Evolutionary conservation across 176 grass and related monocot species (phyloP).

Genomic region (Rhynchospora tenuis): DNA sequence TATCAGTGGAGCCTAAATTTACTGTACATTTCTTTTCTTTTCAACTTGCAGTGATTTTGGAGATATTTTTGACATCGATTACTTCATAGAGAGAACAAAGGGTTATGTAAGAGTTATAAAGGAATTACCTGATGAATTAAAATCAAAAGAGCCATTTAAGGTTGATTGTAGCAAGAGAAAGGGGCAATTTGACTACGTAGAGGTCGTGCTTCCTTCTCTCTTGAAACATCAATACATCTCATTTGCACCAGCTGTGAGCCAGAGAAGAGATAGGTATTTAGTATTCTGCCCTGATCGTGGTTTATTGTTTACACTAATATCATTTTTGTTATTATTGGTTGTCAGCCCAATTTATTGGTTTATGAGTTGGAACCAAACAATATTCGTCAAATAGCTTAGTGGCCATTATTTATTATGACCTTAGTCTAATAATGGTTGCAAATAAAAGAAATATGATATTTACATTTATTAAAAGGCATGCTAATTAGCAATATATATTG

Average conservation of each 20-base stretch:
- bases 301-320: neutral
- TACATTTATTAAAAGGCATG: constrained; percentile 18
- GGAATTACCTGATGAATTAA: constrained; percentile 63
- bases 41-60: constrained; percentile 71
- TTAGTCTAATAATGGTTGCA: neutral
- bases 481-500: neutral
- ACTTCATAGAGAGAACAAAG: constrained; percentile 82
- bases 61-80: constrained; percentile 89
- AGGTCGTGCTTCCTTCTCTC: constrained; percentile 58
- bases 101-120: constrained; percentile 74
- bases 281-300: constrained; percentile 3
- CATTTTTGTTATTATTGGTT: constrained; percentile 9
- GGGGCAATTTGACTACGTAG: constrained; percentile 80
- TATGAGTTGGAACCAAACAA: neutral
- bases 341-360: neutral
- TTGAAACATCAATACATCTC: constrained; percentile 79
- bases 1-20: neutral
- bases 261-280: constrained; percentile 91
- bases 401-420: neutral
- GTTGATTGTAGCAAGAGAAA: constrained; percentile 89
- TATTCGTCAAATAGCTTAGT: neutral
- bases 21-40: neutral
- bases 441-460: neutral
- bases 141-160: constrained; percentile 57
- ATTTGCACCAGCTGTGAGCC: constrained; percentile 66